Conservation (phyloP, 345 rosid species). For the Anacardium occidentale region DNA sequence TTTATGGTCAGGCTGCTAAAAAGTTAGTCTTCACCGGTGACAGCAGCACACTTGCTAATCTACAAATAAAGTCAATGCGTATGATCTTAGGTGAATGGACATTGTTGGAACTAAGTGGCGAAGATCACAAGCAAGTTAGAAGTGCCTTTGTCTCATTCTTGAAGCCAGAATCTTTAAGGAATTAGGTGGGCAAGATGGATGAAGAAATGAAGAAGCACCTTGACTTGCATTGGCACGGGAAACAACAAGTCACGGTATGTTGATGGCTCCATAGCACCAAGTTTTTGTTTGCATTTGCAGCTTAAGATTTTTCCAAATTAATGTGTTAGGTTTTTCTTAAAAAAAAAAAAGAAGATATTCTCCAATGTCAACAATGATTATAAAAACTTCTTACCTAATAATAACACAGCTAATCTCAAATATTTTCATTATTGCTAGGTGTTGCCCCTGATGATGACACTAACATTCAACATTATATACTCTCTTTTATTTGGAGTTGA, state of each 20-base stretch:
- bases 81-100: conserved; percentile 37
- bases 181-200: conserved; percentile 50
- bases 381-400: too few relatives aligned
- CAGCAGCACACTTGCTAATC: conserved; percentile 25
- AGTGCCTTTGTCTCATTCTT: conserved; percentile 41
- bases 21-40: conserved; percentile 43
- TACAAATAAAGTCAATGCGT: conserved; percentile 32
- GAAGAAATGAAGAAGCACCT: conserved; percentile 48
- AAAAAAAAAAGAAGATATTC: too few relatives aligned
- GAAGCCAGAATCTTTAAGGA: conserved; percentile 59
- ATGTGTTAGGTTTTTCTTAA: too few relatives aligned
- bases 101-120: conserved; percentile 36
- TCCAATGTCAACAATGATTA: too few relatives aligned
- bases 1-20: conserved; percentile 48
- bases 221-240: conserved; percentile 41
- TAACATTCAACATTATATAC: conserved; percentile 54
- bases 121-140: conserved; percentile 50
- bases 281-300: background rate
- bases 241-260: conserved; percentile 40
- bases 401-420: too few relatives aligned
- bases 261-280: background rate
- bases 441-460: conserved; percentile 47
- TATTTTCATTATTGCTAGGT: conserved; percentile 25
- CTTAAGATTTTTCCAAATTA: background rate
- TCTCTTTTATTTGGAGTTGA: conserved; percentile 46